phyloP scores from a whole-genome alignment of 805 yeast genomes.

The Metschnikowia santaceciliae region DNA sequence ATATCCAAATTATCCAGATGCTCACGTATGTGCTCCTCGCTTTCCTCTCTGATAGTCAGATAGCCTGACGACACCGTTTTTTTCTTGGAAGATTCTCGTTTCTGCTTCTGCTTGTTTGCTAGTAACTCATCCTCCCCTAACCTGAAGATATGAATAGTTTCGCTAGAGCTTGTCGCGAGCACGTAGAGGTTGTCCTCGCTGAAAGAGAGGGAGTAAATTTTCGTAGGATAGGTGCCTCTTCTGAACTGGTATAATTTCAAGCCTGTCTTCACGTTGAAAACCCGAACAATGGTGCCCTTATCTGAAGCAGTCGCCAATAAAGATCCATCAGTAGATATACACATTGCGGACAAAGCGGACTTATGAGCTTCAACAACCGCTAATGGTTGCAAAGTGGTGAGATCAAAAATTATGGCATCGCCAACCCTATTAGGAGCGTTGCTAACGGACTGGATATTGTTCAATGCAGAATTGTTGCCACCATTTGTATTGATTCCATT shows the following conservation, averaged over 20 bases:
- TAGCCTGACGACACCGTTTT: conserved; percentile 13
- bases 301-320: conserved; percentile 84
- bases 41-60: conserved; percentile 25
- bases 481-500: conserved; percentile 40
- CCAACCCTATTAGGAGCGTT: conserved; percentile 51
- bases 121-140: conserved; percentile 51
- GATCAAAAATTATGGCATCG: conserved; percentile 75
- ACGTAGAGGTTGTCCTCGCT: conserved; percentile 65
- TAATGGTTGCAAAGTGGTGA: conserved; percentile 66
- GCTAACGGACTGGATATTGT: conserved; percentile 38
- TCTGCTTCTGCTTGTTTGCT: conserved; percentile 33
- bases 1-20: conserved; percentile 11
- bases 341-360: conserved; percentile 62
- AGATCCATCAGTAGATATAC: conserved; percentile 71
- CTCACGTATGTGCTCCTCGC: conserved; percentile 10
- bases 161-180: conserved; percentile 84
- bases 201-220: conserved; percentile 72
- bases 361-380: conserved; percentile 86
- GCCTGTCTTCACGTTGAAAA: conserved; percentile 68
- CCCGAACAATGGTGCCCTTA: conserved; percentile 85
- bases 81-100: conserved; percentile 15
- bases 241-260: conserved; percentile 66
- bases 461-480: conserved; percentile 36
- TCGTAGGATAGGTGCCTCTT: conserved; percentile 82
- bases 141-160: conserved; percentile 89